phyloP scores from a whole-genome alignment of 306 rosid species.

The Trifolium subterraneum region DNA sequence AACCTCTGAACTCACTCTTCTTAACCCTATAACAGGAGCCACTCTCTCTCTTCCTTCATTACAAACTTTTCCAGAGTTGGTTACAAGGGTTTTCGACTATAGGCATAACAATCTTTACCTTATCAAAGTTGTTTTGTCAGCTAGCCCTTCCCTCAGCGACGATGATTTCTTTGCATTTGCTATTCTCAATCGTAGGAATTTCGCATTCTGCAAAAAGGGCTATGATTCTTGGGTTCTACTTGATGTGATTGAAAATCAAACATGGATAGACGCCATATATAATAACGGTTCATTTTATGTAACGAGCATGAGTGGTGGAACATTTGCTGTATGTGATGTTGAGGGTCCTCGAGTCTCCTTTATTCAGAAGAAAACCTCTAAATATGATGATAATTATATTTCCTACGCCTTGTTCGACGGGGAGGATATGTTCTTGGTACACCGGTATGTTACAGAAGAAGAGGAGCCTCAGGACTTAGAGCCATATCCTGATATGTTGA shows the following conservation, averaged over 20 bases:
- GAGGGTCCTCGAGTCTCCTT: conserved; percentile 45
- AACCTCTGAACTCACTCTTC: not conserved
- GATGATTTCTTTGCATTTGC: conserved; percentile 53
- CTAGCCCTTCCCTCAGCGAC: conserved; percentile 40
- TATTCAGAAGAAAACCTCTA: conserved; percentile 5
- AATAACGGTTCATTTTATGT: conserved; percentile 52
- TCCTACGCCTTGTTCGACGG: too few relatives aligned
- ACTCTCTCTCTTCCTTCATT: not conserved
- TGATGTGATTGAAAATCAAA: too few relatives aligned
- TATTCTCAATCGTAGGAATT: conserved; percentile 43
- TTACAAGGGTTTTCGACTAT: conserved; percentile 45
- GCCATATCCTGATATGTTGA: too few relatives aligned
- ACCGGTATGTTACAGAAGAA: too few relatives aligned
- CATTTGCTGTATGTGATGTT: conserved; percentile 52
- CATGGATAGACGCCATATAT: conserved; percentile 1
- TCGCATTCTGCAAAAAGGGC: conserved; percentile 52
- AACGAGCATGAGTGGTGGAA: conserved; percentile 55
- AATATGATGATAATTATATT: too few relatives aligned
- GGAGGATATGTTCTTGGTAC: conserved; percentile 53
- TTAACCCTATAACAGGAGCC: not conserved
- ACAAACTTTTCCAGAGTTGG: conserved; percentile 60
- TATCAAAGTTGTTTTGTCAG: conserved; percentile 59
- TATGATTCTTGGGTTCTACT: conserved; percentile 50
- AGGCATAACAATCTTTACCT: conserved; percentile 57
- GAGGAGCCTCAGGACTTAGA: too few relatives aligned